These are phyloP conservation scores for Halenospora varia DNA, from an alignment of 495 filamentous ascomycete genomes.

Conservation along the genomic window DNA sequence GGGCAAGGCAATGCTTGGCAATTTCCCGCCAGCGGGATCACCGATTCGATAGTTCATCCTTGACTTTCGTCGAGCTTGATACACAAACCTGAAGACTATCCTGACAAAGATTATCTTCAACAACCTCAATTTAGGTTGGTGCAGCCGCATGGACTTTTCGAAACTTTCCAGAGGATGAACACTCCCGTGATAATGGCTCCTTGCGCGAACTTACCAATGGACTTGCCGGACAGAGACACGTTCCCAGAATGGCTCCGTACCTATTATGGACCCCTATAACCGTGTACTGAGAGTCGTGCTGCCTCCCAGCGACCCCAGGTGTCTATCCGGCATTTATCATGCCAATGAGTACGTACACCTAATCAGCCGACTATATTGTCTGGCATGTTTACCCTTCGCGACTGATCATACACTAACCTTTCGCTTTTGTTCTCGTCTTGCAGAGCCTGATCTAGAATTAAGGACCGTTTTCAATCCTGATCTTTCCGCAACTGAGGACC, in stretches of 20 bases:
- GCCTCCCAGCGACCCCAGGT: slow-evolving; percentile 13
- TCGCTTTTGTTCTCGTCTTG: slow-evolving; percentile 7
- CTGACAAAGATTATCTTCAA: not conserved
- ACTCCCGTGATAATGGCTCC: not conserved
- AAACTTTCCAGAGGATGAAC: not conserved
- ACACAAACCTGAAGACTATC: not conserved
- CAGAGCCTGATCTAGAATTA: slow-evolving; percentile 7
- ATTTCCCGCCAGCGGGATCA: too few species aligned
- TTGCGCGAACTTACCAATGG: not conserved
- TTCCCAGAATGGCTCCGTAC: not conserved
- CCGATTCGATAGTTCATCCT: too few species aligned
- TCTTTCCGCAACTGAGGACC: too few species aligned
- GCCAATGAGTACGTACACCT: slow-evolving; percentile 29
- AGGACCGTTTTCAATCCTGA: too few species aligned
- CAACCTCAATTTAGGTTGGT: not conserved
- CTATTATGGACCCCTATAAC: not conserved
- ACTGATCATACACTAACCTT: slow-evolving; percentile 25
- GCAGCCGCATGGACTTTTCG: not conserved
- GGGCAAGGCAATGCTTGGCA: too few species aligned
- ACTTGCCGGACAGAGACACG: not conserved
- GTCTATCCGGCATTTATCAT: slow-evolving; percentile 20
- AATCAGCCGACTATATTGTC: slow-evolving; percentile 16
- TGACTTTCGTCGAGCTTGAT: too few species aligned
- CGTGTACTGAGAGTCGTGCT: not conserved
- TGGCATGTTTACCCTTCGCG: slow-evolving; percentile 17